A percentile compares a stretch with the other conserved stretches of the same genome.
These are phyloP conservation scores for Pelargonium australe DNA, from an alignment of 441 rosid species.

Conservation along the genomic window DNA sequence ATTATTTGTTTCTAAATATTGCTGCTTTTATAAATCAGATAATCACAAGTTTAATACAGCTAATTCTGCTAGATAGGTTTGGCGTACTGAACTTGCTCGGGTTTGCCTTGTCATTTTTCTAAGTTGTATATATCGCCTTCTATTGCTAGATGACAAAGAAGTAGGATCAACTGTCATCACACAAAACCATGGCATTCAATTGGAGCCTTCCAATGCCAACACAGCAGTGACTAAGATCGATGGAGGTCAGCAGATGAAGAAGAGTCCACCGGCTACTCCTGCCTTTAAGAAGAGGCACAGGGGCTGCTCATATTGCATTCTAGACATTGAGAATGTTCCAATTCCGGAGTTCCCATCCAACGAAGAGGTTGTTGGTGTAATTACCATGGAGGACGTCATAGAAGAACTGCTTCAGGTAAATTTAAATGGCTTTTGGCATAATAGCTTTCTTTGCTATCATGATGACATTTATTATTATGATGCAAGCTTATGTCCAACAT, in stretches of 20 bases:
- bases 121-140: background rate
- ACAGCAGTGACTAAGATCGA: conserved; percentile 29
- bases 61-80: too few relatives aligned
- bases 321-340: conserved; percentile 50
- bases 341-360: conserved; percentile 64
- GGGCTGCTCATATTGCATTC: conserved; percentile 53
- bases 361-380: conserved; percentile 81
- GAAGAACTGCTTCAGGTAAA: conserved; percentile 90
- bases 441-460: background rate
- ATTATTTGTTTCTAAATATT: too few relatives aligned
- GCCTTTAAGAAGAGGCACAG: conserved; percentile 28
- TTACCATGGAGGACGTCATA: conserved; percentile 98
- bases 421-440: background rate
- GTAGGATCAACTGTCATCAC: conserved; percentile 16
- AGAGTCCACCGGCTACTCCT: conserved; percentile 52
- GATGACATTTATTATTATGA: background rate
- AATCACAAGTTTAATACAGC: too few relatives aligned
- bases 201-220: conserved; percentile 32
- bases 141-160: conserved; percentile 29
- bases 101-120: conserved; percentile 5
- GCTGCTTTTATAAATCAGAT: too few relatives aligned
- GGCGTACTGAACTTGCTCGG: background rate
- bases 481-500: too few relatives aligned
- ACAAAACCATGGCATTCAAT: conserved; percentile 28
- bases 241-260: conserved; percentile 38